phyloP scores from a whole-genome alignment of 495 filamentous ascomycete genomes.

The Xylaria curta region DNA sequence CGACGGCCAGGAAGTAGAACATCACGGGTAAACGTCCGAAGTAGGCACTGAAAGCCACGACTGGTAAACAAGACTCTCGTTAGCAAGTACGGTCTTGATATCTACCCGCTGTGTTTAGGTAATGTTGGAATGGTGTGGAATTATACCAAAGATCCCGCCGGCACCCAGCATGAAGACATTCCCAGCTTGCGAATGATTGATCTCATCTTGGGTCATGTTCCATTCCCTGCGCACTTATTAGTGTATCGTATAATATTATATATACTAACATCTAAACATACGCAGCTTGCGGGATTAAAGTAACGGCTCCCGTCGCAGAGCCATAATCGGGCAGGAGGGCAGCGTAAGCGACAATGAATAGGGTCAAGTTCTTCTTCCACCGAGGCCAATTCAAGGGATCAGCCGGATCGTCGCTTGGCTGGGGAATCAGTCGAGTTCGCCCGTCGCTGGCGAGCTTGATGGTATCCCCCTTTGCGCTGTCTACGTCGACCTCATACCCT shows the following conservation, averaged over 20 bases:
- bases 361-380: slow-evolving; percentile 59
- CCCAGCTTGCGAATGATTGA: slow-evolving; percentile 62
- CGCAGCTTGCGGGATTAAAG: slow-evolving; percentile 59
- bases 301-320: slow-evolving; percentile 59
- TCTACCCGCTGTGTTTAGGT: background rate
- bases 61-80: slow-evolving; percentile 25
- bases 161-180: slow-evolving; percentile 65
- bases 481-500: slow-evolving; percentile 46
- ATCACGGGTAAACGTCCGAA: slow-evolving; percentile 66
- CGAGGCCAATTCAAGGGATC: slow-evolving; percentile 68
- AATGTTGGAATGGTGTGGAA: background rate
- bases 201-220: slow-evolving; percentile 53
- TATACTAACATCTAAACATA: slow-evolving; percentile 28
- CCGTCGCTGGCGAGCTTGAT: slow-evolving; percentile 51
- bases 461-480: slow-evolving; percentile 20
- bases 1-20: slow-evolving; percentile 62
- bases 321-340: slow-evolving; percentile 67
- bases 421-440: slow-evolving; percentile 63
- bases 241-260: background rate
- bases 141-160: slow-evolving; percentile 56
- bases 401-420: slow-evolving; percentile 60
- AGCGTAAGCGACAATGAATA: slow-evolving; percentile 58
- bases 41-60: slow-evolving; percentile 61
- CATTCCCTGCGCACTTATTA: slow-evolving; percentile 43
- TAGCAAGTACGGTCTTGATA: background rate